phyloP scores from a whole-genome alignment of 441 rosid species.

The Brassica hybrid region DNA sequence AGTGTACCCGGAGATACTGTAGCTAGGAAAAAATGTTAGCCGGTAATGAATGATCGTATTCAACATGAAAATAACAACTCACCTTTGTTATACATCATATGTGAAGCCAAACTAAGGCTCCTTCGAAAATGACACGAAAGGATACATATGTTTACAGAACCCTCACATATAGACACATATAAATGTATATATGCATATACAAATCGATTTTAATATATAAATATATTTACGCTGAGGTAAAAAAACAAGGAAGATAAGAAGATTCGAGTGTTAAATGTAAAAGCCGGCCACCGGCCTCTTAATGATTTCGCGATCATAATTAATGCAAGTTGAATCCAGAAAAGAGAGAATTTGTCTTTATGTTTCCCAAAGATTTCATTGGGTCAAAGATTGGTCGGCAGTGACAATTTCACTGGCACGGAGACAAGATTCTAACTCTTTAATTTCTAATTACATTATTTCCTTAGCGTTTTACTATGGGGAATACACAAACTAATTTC shows the following conservation, averaged over 20 bases:
- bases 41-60: not conserved
- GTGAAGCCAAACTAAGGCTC: slow-evolving; percentile 29
- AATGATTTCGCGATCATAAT: slow-evolving; percentile 37
- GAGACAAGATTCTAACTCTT: slow-evolving; percentile 28
- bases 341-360: slow-evolving; percentile 44
- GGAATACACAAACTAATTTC: no score
- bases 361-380: slow-evolving; percentile 32
- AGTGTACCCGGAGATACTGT: slow-evolving; percentile 7
- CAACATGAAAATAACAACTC: slow-evolving; percentile 37
- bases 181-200: not conserved
- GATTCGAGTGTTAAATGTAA: slow-evolving; percentile 37
- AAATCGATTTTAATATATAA: not conserved
- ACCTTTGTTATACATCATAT: slow-evolving; percentile 22
- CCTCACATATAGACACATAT: not conserved
- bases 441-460: slow-evolving; percentile 13
- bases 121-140: slow-evolving; percentile 26
- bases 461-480: slow-evolving; percentile 20
- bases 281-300: slow-evolving; percentile 47
- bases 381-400: slow-evolving; percentile 38
- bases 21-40: slow-evolving; percentile 4
- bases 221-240: slow-evolving; percentile 6
- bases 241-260: slow-evolving; percentile 31
- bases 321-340: slow-evolving; percentile 35
- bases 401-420: slow-evolving; percentile 34
- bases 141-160: not conserved